phyloP scores from a whole-genome alignment of 1,284 basidiomycete species.

The Laetiporus sulphureus region DNA sequence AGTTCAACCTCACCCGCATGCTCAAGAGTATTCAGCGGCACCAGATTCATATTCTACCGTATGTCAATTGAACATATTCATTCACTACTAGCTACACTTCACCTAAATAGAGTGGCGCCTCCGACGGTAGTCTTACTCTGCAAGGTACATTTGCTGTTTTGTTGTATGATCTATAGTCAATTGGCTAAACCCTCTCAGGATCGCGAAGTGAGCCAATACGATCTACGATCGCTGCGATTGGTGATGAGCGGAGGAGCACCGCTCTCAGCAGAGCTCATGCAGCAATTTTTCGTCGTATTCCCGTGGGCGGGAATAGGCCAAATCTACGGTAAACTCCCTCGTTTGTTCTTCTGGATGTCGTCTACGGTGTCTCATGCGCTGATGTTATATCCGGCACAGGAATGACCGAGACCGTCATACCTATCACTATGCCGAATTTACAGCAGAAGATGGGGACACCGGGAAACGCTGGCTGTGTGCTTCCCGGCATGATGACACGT shows the following conservation, averaged over 20 bases:
- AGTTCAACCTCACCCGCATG: conserved; percentile 58
- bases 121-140: conserved; percentile 47
- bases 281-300: conserved; percentile 44
- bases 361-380: too few relatives aligned
- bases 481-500: conserved; percentile 32
- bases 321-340: conserved; percentile 45
- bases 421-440: conserved; percentile 28
- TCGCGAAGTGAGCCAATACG: conserved; percentile 53
- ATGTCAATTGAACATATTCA: too few relatives aligned
- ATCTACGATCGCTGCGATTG: conserved; percentile 48
- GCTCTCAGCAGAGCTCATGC: conserved; percentile 52
- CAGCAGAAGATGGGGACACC: conserved; percentile 19
- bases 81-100: too few relatives aligned
- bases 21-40: conserved; percentile 58
- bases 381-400: too few relatives aligned
- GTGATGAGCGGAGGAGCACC: conserved; percentile 65
- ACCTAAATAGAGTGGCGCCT: conserved; percentile 58
- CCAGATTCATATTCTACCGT: conserved; percentile 60
- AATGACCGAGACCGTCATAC: conserved; percentile 44
- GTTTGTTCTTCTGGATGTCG: too few relatives aligned
- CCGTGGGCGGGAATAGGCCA: conserved; percentile 54
- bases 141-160: conserved; percentile 36
- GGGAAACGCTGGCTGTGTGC: conserved; percentile 32
- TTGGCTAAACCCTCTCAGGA: too few relatives aligned
- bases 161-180: not conserved